Evolutionary conservation across 2,329 filamentous ascomycete species (phyloP).

Genomic region (Chrysoporthe puriensis): DNA sequence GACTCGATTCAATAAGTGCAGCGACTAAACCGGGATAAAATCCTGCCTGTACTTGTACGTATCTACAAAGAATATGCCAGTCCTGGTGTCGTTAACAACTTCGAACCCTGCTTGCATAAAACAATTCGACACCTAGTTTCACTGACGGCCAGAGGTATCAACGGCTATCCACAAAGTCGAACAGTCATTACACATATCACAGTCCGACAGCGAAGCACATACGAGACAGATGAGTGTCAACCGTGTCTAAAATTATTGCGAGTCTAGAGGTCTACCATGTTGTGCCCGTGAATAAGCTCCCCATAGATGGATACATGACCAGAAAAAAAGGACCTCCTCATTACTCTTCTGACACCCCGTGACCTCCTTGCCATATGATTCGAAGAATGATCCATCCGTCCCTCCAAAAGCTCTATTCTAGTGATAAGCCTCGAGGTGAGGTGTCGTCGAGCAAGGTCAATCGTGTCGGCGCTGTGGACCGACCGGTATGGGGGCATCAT

Average conservation of each 20-base stretch:
- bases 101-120: no score
- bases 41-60: no score
- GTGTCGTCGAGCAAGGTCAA: neutral
- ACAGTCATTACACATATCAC: neutral
- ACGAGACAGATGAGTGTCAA: constrained; percentile 17
- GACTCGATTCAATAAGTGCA: no score
- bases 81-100: no score
- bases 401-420: constrained; percentile 18
- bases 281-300: constrained; percentile 8
- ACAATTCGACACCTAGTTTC: no score
- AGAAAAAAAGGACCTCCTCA: constrained; percentile 20
- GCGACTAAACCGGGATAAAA: no score
- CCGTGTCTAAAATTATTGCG: constrained; percentile 25
- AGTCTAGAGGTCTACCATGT: constrained; percentile 25
- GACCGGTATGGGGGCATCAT: neutral
- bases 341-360: constrained; percentile 22
- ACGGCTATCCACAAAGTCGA: neutral
- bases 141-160: neutral
- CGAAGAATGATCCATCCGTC: constrained; percentile 25
- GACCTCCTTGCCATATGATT: constrained; percentile 23
- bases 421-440: constrained; percentile 2
- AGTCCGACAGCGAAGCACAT: neutral
- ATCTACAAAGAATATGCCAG: no score
- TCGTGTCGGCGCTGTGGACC: neutral
- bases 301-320: constrained; percentile 21